Evolutionary conservation across 2,329 filamentous ascomycete genomes (phyloP).

Genomic region (Claviceps pusilla): DNA sequence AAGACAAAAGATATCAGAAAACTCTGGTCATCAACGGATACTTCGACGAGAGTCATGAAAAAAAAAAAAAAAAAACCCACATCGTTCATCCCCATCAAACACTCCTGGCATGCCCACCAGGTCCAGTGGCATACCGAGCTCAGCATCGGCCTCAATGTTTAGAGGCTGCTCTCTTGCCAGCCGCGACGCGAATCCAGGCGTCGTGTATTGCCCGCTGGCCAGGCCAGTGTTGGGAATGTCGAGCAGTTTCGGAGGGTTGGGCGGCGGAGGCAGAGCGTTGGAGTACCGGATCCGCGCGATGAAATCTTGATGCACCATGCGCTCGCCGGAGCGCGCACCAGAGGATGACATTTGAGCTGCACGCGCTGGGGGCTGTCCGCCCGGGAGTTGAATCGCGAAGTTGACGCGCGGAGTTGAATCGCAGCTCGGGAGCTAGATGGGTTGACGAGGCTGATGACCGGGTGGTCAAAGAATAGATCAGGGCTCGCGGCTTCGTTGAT

Average conservation of each 20-base stretch:
- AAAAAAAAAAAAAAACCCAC: slow-evolving; percentile 32
- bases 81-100: slow-evolving; percentile 87
- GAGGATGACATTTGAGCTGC: slow-evolving; percentile 18
- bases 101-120: slow-evolving; percentile 87
- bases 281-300: slow-evolving; percentile 91
- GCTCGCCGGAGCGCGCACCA: slow-evolving; percentile 32
- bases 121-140: slow-evolving; percentile 94
- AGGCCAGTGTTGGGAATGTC: slow-evolving; percentile 92
- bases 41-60: not conserved
- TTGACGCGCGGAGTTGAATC: not conserved
- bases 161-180: slow-evolving; percentile 81
- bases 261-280: slow-evolving; percentile 87
- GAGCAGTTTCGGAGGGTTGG: slow-evolving; percentile 88
- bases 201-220: slow-evolving; percentile 74
- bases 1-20: not conserved
- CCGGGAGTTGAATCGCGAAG: too few relatives aligned
- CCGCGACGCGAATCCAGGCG: slow-evolving; percentile 75
- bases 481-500: not conserved
- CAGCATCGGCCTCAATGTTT: slow-evolving; percentile 93
- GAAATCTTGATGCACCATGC: slow-evolving; percentile 79
- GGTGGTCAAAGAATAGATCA: not conserved
- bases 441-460: not conserved
- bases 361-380: not conserved
- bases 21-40: not conserved
- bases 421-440: not conserved